Percentiles rank a stretch among this genome's conserved stretches.
phyloP scores from a whole-genome alignment of 345 rosid genomes.

The Angophora floribunda region DNA sequence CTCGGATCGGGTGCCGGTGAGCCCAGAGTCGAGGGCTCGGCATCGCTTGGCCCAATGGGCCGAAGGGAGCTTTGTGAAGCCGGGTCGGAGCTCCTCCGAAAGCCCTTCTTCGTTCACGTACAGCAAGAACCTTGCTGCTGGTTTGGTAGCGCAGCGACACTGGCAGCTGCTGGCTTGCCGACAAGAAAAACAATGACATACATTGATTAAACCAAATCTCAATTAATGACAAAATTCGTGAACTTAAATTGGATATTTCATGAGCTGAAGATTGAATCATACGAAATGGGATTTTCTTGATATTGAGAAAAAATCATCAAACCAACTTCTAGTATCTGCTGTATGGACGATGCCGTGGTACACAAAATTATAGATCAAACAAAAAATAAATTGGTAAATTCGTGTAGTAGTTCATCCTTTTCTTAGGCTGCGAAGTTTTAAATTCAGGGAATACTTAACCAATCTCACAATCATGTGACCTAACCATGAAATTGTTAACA shows the following conservation, averaged over 20 bases:
- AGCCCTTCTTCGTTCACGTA: fast-evolving
- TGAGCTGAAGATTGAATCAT: not conserved
- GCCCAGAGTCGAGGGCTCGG: not conserved
- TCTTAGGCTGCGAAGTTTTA: too few species aligned
- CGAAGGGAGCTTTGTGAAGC: not conserved
- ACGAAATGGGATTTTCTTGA: not conserved
- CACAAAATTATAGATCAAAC: too few species aligned
- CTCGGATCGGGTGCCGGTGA: not conserved
- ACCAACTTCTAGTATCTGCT: too few species aligned
- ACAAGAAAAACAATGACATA: not conserved
- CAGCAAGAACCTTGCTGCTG: not conserved
- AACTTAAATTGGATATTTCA: not conserved
- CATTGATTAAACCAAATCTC: not conserved
- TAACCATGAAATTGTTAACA: not conserved
- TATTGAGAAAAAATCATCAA: not conserved
- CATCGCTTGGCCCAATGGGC: not conserved
- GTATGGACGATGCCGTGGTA: too few species aligned
- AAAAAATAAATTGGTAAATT: too few species aligned
- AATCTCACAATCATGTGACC: fast-evolving
- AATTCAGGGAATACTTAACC: fast-evolving
- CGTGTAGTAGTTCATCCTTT: too few species aligned
- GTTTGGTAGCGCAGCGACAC: not conserved
- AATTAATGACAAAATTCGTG: too few species aligned
- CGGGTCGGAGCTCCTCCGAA: not conserved
- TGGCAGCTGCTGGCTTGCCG: fast-evolving